A percentile compares a stretch with the other conserved stretches of the same genome.
phyloP scores from a whole-genome alignment of 257 asterid genomes.

The Pogostemon cablin region DNA sequence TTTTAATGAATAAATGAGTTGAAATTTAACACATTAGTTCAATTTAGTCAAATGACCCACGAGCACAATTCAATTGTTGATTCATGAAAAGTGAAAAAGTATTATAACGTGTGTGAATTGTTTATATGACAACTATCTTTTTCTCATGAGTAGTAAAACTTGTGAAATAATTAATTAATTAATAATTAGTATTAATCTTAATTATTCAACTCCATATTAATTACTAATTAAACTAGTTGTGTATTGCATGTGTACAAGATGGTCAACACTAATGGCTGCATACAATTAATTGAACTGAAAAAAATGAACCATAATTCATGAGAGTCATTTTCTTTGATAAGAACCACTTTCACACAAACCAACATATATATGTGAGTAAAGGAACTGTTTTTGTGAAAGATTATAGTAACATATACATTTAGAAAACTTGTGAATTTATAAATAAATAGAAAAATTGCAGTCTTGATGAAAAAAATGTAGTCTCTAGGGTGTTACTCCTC shows the following conservation, averaged over 20 bases:
- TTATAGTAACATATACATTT: no score
- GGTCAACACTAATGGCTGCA: conserved; percentile 40
- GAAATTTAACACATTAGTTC: neutral
- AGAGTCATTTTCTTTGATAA: neutral
- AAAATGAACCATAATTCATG: neutral
- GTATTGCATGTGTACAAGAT: neutral
- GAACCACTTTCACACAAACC: conserved; percentile 35
- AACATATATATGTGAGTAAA: no score
- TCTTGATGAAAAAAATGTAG: no score
- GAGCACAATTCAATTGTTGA: conserved; percentile 30
- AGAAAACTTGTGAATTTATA: no score
- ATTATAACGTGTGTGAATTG: conserved; percentile 18
- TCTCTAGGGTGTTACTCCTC: no score
- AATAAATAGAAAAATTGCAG: no score
- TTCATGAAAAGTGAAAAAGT: conserved; percentile 26
- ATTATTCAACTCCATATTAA: conserved; percentile 5
- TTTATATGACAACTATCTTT: neutral
- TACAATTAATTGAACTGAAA: no score
- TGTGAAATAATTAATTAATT: neutral
- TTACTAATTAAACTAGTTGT: no score
- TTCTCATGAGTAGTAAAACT: conserved; percentile 17
- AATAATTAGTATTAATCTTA: neutral
- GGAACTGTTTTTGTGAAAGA: no score
- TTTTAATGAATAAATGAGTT: neutral
- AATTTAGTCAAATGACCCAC: conserved; percentile 32